Evolutionary conservation across 768 basidiomycete genomes (phyloP).

Genomic region (Tubosaeta sp.): DNA sequence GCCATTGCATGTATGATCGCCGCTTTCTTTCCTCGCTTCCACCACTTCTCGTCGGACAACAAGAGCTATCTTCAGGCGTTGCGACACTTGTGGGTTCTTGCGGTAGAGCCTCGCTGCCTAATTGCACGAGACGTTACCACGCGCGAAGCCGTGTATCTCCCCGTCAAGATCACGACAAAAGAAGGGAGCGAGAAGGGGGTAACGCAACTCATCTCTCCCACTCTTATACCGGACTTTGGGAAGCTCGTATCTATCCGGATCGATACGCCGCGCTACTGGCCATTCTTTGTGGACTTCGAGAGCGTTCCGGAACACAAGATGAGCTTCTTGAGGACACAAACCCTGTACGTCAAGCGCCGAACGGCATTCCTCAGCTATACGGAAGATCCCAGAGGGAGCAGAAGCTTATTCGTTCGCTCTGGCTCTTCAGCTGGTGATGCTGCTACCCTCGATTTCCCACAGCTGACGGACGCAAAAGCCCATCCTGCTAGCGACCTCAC

Average conservation of each 20-base stretch:
- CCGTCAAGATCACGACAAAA: slow-evolving; percentile 78
- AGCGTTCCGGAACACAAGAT: slow-evolving; percentile 63
- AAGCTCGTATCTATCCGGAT: slow-evolving; percentile 77
- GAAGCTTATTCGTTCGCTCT: slow-evolving; percentile 85
- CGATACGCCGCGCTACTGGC: slow-evolving; percentile 95
- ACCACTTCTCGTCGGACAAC: slow-evolving; percentile 78
- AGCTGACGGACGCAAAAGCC: slow-evolving; percentile 58
- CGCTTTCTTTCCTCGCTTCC: slow-evolving; percentile 90
- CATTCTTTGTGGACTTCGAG: slow-evolving; percentile 78
- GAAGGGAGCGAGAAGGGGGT: slow-evolving; percentile 62
- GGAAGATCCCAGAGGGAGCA: slow-evolving; percentile 90
- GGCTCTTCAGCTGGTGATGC: slow-evolving; percentile 82
- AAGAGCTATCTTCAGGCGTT: slow-evolving; percentile 88
- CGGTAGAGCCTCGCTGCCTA: slow-evolving; percentile 90
- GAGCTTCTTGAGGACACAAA: slow-evolving; percentile 69
- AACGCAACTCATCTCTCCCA: slow-evolving; percentile 85
- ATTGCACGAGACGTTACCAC: slow-evolving; percentile 92
- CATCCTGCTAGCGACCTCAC: slow-evolving; percentile 72
- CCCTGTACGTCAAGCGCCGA: slow-evolving; percentile 86
- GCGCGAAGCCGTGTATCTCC: slow-evolving; percentile 85
- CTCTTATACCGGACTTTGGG: slow-evolving; percentile 86
- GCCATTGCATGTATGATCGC: slow-evolving; percentile 87
- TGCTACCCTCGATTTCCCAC: slow-evolving; percentile 82
- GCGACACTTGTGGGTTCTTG: slow-evolving; percentile 94
- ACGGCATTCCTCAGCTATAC: slow-evolving; percentile 92